phyloP scores from a whole-genome alignment of 225 moss, liverwort and hornwort genomes.

The Straminergon stramineum region DNA sequence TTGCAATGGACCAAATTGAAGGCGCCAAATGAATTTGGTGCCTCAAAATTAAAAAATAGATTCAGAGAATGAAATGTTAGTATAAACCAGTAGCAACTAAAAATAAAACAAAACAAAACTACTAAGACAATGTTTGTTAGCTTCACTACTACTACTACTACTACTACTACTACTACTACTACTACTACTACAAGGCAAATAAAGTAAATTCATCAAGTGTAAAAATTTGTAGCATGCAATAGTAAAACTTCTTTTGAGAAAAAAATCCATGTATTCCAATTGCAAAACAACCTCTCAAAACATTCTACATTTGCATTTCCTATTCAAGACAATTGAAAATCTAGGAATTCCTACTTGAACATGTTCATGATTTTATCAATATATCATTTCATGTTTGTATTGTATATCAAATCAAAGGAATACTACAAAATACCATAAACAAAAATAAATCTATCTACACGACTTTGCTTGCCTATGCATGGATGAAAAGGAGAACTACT shows the following conservation, averaged over 20 bases:
- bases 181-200: accelerated
- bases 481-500: not conserved
- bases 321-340: not conserved
- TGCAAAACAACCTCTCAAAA: not conserved
- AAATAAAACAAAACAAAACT: not conserved
- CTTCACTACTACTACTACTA: accelerated
- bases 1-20: not conserved
- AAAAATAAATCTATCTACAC: not conserved
- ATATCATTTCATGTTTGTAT: not conserved
- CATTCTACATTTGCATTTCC: not conserved
- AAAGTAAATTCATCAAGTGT: not conserved
- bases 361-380: not conserved
- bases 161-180: accelerated
- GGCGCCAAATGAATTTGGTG: not conserved
- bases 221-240: not conserved
- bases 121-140: not conserved
- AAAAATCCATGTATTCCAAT: not conserved
- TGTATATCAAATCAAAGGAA: not conserved
- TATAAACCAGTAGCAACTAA: not conserved
- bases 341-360: not conserved
- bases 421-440: not conserved
- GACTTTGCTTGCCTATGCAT: accelerated
- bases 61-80: not conserved
- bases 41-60: not conserved
- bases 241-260: not conserved